Evolutionary conservation across 495 filamentous ascomycete genomes (phyloP).

Genomic region (Ascodesmis nigricans): DNA sequence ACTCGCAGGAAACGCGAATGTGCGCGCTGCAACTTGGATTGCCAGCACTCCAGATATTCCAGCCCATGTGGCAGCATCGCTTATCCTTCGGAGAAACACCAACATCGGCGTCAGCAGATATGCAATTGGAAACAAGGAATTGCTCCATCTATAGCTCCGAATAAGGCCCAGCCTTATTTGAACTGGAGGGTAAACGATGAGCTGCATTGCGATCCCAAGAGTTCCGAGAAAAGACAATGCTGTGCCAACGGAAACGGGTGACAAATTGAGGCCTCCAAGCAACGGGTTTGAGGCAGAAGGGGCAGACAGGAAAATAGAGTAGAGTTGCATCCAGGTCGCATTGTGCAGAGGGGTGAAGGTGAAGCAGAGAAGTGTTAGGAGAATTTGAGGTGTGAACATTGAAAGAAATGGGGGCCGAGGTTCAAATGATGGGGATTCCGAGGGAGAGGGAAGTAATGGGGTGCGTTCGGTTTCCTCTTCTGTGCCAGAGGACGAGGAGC

Average conservation of each 20-base stretch:
- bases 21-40: constrained; percentile 47
- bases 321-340: constrained; percentile 50
- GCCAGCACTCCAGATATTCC: constrained; percentile 38
- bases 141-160: constrained; percentile 33
- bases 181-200: constrained; percentile 44
- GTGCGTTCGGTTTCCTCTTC: constrained; percentile 6
- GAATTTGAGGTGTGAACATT: constrained; percentile 41
- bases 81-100: constrained; percentile 31
- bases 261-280: constrained; percentile 45
- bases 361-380: constrained; percentile 39
- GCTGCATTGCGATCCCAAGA: constrained; percentile 44
- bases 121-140: constrained; percentile 42
- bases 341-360: constrained; percentile 49
- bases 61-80: constrained; percentile 28
- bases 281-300: constrained; percentile 39
- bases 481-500: constrained; percentile 1
- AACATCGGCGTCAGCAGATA: constrained; percentile 49
- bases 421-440: too few relatives aligned
- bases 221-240: constrained; percentile 45
- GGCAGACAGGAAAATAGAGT: constrained; percentile 46
- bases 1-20: constrained; percentile 45
- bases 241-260: constrained; percentile 41
- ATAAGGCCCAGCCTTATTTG: constrained; percentile 39
- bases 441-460: constrained; percentile 7
- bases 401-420: constrained; percentile 30